Evolutionary conservation across 164 flowering plant genomes (phyloP), one percentile per base, ranked within the genome.

Genomic region (Stephania japonica): DNA sequence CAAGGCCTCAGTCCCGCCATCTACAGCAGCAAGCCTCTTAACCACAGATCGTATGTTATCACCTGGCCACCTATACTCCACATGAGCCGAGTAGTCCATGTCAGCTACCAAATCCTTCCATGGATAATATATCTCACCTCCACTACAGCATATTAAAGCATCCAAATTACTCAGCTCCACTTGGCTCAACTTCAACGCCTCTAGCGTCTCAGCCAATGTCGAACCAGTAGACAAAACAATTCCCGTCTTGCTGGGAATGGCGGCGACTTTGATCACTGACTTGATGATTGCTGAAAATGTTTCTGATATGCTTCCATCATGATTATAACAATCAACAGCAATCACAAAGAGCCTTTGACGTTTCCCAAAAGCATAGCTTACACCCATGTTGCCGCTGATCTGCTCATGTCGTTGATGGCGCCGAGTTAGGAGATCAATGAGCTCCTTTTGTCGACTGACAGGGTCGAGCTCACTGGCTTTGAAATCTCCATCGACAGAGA

Each of bases 21-120:
- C 91, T n/a, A 67, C 41, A 76, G 53, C 83, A 1, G 88, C 89
- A 49, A 90, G 85, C 86, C 92, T 87, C 12, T 63, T 77, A 7
- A 84, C 83, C 66, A 76, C 78, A 5, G 90, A 83, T 67, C 85
- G 77, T 7, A 89, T 81, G 69, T 88, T 86, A 75, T 85, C 94
- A 66, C 87, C 87, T 0, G 94, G 91, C 97, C 95, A 92, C 75
- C 87, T 79, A 72, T 89, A 87, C 76, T 87, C 97, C 42, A 89
- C 73, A 61, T 89, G 97, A 38, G 86, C 75, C 72, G 84, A 86
- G 67, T 90, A 92, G 73, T 89, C 92, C 53, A 68, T 65, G 75
- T 89, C 97, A 26, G 85, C 83, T 10, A 71, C 79, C 77, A 86
- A 66, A 68, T 89, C 88, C 70, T 78, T 82, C 93, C 95, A 88